Evolutionary conservation across 768 basidiomycete genomes (phyloP), one percentile per base, ranked within the genome.

Genomic region (Amanita pseudoporphyria): DNA sequence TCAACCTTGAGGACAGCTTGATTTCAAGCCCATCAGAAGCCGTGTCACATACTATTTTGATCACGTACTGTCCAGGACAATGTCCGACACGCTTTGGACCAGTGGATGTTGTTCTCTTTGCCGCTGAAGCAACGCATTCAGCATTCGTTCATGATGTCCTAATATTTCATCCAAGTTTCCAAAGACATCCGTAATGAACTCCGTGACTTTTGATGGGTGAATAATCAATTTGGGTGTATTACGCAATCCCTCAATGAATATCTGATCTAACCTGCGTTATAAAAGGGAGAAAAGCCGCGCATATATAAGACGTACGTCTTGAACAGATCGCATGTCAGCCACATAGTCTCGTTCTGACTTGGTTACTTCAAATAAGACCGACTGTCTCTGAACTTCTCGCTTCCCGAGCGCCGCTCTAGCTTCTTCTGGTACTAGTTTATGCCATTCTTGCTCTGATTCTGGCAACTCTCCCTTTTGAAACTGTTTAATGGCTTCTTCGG

Each of bases 331-430:
- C 43, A 99, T 65, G 65, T 97, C 95, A 26, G 75, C 64, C 9
- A 92, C 84, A 62, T 96, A 97, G 52, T 91, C 84, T 54, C 82
- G 75, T 67, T 99, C 96, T 0, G 85, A 82, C 63, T 89, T 84
- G 64, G 97, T 82, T 19, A 95, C 67, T 62, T 98, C 94, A 56
- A 93, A 94, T 5, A 99, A 74, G 33, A 82, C 79, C 21, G 81
- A 87, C 62, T 97, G 93, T 39, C 93, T 76, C 51, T 85, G 79
- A 18, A 93, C 82, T 62, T 96, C 92, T 44, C 77, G 64, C 60
- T 82, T 79, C 21, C 83, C 81, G 2, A 98, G 66, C 0, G 81
- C 77, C 24, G 84, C 80, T 13, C 76, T 70, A 0, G 91, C 79
- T 57, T 79, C 79, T n/a, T 67, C 58, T 1, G 90, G 82, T 1